Base-by-base conservation (phyloP, 2,329 filamentous ascomycete species). In the Aspergillus neoniger region DNA sequence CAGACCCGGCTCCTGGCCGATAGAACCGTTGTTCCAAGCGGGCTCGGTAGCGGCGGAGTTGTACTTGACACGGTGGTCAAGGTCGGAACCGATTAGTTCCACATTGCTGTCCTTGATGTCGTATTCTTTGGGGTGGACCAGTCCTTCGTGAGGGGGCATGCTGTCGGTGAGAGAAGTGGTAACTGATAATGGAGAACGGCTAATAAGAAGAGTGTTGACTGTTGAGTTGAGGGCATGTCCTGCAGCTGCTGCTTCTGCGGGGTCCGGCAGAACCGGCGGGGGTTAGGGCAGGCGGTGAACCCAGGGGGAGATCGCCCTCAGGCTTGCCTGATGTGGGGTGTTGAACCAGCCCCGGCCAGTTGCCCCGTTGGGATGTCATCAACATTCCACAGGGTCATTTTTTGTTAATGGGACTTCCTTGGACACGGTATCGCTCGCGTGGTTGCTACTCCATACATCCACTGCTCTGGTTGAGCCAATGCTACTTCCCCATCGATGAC, bases 41-140 rank as follows among this genome's bases (percentile, higher is more conserved):
- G 88, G 88, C 65, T 90, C 88, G 5, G 83, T 83, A 8, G 80
- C 74, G 3, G 88, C 87, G 10, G 87, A 89, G 61, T 85, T 84
- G 79, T 88, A 84, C 70, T 90, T 90, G 69, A 90, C 84, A 62
- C 82, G 81, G 76, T 89, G 87, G 76, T 90, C 88, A 63, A 90
- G 82, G 63, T 85, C 81, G 57, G 81, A 82, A 59, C 85, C 85
- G 60, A 90, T 85, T 58, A 89, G 80, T 74, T 87, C 86, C 58
- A 89, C 85, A 69, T 90, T 90, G 77, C 84, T 87, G 71, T 89
- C 86, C 67, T 86, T 84, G 77, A 89, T 84, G 71, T 90, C 85
- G 70, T 89, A 88, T 70, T 88, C 82, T 68, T 86, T 85, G 25
- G 76, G 79, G 68, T 89, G 86, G 8, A 88, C 83, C 43, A 89